phyloP scores from a whole-genome alignment of 2,329 filamentous ascomycete species.

The Aspergillus puulaauensis region DNA sequence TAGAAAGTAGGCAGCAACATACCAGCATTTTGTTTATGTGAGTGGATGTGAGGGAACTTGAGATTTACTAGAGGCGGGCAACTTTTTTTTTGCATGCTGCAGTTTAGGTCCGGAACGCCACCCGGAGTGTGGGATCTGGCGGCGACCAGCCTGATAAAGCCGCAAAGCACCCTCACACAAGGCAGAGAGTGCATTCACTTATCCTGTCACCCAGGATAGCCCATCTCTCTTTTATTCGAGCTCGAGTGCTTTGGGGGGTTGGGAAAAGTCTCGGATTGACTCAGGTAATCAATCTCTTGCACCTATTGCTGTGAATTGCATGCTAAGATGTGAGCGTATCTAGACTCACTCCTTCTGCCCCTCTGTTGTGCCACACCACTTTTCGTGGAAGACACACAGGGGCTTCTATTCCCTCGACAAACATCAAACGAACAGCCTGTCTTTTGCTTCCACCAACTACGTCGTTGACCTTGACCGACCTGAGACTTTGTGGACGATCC shows the following conservation, averaged over 20 bases:
- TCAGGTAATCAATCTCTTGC: slow-evolving; percentile 17
- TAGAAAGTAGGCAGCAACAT: slow-evolving; percentile 9
- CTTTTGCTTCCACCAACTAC: slow-evolving; percentile 27
- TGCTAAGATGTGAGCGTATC: slow-evolving; percentile 14
- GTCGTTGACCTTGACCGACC: not conserved
- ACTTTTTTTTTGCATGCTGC: slow-evolving; percentile 41
- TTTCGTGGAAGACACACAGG: slow-evolving; percentile 18
- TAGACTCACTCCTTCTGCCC: slow-evolving; percentile 29
- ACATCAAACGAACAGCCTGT: slow-evolving; percentile 24
- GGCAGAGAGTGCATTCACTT: slow-evolving; percentile 14
- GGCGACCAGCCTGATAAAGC: slow-evolving; percentile 24
- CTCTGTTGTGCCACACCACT: slow-evolving; percentile 31
- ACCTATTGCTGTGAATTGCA: not conserved
- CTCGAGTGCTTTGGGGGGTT: slow-evolving; percentile 23
- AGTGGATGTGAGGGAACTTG: slow-evolving; percentile 8
- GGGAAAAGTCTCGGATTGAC: slow-evolving; percentile 10
- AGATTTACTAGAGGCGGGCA: slow-evolving; percentile 23
- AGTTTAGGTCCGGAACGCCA: slow-evolving; percentile 20
- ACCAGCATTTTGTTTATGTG: slow-evolving; percentile 32
- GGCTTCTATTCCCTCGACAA: slow-evolving; percentile 2
- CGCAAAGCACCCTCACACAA: slow-evolving; percentile 11
- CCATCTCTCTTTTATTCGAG: slow-evolving; percentile 23
- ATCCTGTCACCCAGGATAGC: slow-evolving; percentile 14
- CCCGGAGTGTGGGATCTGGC: slow-evolving; percentile 34
- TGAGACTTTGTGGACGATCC: slow-evolving; percentile 4